phyloP scores from a whole-genome alignment of 805 yeast species.

The Pichia ethanolica region DNA sequence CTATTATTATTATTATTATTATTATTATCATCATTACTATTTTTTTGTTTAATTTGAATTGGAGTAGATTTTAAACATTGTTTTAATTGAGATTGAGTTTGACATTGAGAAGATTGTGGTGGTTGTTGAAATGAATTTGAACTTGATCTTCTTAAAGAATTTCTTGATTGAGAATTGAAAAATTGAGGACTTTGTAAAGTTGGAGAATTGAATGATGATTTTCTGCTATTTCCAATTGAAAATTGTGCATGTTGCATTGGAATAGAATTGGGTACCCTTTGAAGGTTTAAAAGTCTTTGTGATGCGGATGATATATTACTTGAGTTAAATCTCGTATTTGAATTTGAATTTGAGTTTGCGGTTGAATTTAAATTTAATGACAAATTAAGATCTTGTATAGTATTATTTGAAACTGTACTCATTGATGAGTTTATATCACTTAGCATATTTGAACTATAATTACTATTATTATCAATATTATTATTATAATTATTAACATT shows the following conservation, averaged over 20 bases:
- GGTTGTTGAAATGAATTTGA: slow-evolving; percentile 2
- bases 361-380: not conserved
- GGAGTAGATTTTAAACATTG: not conserved
- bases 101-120: not conserved
- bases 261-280: slow-evolving; percentile 2
- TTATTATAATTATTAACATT: too few relatives aligned
- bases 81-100: too few relatives aligned
- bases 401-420: too few relatives aligned
- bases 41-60: slow-evolving; percentile 4
- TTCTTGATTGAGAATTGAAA: not conserved
- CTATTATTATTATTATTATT: too few relatives aligned
- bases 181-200: slow-evolving; percentile 3
- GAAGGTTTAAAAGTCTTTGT: slow-evolving; percentile 2
- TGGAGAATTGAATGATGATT: slow-evolving; percentile 13
- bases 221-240: slow-evolving; percentile 8
- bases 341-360: not conserved
- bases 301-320: not conserved
- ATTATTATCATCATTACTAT: too few relatives aligned
- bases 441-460: not conserved
- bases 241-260: slow-evolving; percentile 1
- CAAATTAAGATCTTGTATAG: too few relatives aligned
- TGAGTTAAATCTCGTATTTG: not conserved
- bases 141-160: slow-evolving; percentile 6
- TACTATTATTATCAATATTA: not conserved
- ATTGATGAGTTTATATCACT: too few relatives aligned